Conservation (phyloP, 257 asterid species). For the Penstemon newberryi region DNA sequence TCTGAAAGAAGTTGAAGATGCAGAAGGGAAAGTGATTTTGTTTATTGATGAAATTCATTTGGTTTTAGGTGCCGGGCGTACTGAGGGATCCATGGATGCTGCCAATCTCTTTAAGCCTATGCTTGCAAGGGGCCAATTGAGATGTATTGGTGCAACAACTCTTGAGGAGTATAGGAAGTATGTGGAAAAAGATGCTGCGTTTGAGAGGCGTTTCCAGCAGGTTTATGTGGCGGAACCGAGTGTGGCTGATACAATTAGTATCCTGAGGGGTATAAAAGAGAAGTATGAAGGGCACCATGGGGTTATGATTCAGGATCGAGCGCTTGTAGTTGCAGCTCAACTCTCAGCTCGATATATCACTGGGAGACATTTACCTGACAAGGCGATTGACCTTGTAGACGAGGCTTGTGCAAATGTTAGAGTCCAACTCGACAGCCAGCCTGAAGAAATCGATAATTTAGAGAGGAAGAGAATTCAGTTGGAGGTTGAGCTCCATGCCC, state of each 20-base stretch:
- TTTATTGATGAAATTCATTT: conserved; percentile 69
- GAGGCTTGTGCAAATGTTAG: conserved; percentile 86
- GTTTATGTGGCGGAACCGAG: conserved; percentile 75
- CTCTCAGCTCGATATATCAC: conserved; percentile 68
- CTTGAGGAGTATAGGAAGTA: conserved; percentile 68
- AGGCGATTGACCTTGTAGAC: conserved; percentile 70
- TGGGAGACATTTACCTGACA: conserved; percentile 73
- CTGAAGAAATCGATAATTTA: conserved; percentile 66
- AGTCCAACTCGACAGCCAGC: conserved; percentile 80
- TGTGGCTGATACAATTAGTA: conserved; percentile 60
- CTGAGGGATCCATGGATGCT: conserved; percentile 78
- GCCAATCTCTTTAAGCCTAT: conserved; percentile 73
- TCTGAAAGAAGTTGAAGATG: conserved; percentile 72
- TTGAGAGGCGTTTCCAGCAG: conserved; percentile 78
- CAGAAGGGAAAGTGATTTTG: conserved; percentile 67
- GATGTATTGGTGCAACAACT: conserved; percentile 75
- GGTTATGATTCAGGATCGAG: conserved; percentile 71
- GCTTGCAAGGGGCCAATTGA: conserved; percentile 73
- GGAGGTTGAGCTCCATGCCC: conserved; percentile 73
- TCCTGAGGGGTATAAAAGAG: conserved; percentile 70
- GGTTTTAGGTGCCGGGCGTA: conserved; percentile 71
- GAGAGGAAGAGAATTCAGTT: conserved; percentile 79
- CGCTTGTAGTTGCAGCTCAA: conserved; percentile 67
- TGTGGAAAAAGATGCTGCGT: conserved; percentile 78
- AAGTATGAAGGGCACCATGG: conserved; percentile 83